phyloP scores from a whole-genome alignment of 768 basidiomycete species.

The Cyclocybe cylindracea region DNA sequence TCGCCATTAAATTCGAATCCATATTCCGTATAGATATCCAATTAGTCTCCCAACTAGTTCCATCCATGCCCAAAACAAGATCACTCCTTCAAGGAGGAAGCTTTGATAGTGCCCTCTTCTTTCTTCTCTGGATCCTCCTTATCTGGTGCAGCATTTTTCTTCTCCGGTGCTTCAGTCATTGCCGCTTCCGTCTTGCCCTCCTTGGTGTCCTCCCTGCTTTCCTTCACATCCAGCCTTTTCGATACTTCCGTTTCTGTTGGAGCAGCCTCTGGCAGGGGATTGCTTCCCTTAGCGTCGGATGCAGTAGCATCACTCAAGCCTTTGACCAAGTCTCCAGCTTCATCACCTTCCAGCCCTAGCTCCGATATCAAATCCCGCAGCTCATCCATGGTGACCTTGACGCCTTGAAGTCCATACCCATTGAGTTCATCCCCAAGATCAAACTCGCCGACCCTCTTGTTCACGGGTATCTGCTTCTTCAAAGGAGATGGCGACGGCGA shows the following conservation, averaged over 20 bases:
- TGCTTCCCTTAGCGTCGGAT: not conserved
- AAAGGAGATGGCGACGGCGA: slow-evolving; percentile 41
- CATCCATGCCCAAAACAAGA: too few species aligned
- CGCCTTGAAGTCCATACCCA: slow-evolving; percentile 74
- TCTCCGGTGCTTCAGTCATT: too few species aligned
- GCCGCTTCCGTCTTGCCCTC: not conserved
- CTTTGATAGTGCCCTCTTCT: not conserved
- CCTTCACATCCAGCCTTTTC: slow-evolving; percentile 5
- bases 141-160: not conserved
- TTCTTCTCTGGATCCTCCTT: slow-evolving; percentile 11
- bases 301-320: slow-evolving; percentile 44
- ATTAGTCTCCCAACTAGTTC: not conserved
- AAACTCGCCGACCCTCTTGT: slow-evolving; percentile 55
- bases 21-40: not conserved
- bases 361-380: slow-evolving; percentile 69
- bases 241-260: not conserved
- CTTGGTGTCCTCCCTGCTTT: slow-evolving; percentile 7
- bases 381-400: slow-evolving; percentile 78
- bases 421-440: slow-evolving; percentile 70
- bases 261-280: not conserved
- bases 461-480: slow-evolving; percentile 45
- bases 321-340: slow-evolving; percentile 75
- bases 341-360: slow-evolving; percentile 74
- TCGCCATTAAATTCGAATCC: not conserved
- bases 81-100: not conserved